Evolutionary conservation across 768 basidiomycete species (phyloP).

Genomic region (Calocybe indica): DNA sequence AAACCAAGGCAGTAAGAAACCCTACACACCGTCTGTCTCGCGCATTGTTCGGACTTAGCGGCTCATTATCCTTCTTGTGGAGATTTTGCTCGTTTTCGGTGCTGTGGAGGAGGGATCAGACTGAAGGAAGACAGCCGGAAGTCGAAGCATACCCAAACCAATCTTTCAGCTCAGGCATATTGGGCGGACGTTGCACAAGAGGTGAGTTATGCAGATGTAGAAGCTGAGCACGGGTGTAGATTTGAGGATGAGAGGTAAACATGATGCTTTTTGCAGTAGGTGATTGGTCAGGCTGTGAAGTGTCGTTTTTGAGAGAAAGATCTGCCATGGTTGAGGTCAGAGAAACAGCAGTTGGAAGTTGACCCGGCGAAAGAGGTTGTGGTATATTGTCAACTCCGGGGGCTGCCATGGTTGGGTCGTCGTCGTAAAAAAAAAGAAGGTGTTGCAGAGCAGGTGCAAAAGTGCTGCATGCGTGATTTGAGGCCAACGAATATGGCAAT

Average conservation of each 20-base stretch:
- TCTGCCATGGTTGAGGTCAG: slow-evolving; percentile 25
- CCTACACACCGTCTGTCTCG: slow-evolving; percentile 62
- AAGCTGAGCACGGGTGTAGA: slow-evolving; percentile 67
- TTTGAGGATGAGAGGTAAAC: not conserved
- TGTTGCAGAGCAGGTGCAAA: slow-evolving; percentile 8
- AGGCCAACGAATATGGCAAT: slow-evolving; percentile 24
- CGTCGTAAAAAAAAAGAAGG: slow-evolving; percentile 7
- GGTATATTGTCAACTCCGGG: slow-evolving; percentile 3
- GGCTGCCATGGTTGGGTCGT: slow-evolving; percentile 11
- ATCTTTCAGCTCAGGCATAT: slow-evolving; percentile 78
- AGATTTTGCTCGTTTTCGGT: slow-evolving; percentile 59
- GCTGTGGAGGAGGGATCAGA: slow-evolving; percentile 23
- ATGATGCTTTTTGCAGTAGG: too few species aligned
- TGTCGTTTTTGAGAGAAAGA: slow-evolving; percentile 16
- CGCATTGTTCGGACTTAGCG: slow-evolving; percentile 41
- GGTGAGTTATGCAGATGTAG: slow-evolving; percentile 70
- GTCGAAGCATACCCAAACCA: slow-evolving; percentile 78
- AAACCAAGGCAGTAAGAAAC: slow-evolving; percentile 3
- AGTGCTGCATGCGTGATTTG: slow-evolving; percentile 28
- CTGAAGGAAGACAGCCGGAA: slow-evolving; percentile 9
- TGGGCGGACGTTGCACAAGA: slow-evolving; percentile 59
- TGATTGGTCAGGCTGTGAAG: not conserved
- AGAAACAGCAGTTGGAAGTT: slow-evolving; percentile 15
- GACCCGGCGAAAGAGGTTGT: slow-evolving; percentile 3
- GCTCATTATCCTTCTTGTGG: slow-evolving; percentile 67